These are phyloP conservation scores for Aleurites moluccanus DNA, from an alignment of 441 rosid species.

Conservation along the genomic window DNA sequence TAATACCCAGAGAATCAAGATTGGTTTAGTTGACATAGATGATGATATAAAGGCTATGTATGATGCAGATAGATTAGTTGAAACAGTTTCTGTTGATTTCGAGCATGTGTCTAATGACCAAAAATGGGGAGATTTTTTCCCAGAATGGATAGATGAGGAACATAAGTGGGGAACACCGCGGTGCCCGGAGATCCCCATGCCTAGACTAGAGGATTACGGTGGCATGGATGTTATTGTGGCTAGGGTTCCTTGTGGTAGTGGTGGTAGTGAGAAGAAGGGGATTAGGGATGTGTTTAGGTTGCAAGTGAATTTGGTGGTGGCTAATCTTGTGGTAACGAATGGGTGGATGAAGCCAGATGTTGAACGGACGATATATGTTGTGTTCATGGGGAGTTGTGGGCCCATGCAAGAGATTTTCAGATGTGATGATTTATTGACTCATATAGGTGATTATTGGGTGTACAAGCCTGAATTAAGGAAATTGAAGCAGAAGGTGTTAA, in stretches of 20 bases:
- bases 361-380: conserved; percentile 47
- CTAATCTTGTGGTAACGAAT: conserved; percentile 51
- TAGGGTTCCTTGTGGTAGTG: conserved; percentile 53
- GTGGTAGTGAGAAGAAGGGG: conserved; percentile 35
- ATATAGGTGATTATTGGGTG: conserved; percentile 55
- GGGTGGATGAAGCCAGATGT: conserved; percentile 20
- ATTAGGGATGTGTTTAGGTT: conserved; percentile 65
- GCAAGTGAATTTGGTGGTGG: conserved; percentile 79
- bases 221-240: conserved; percentile 70
- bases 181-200: conserved; percentile 80
- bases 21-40: conserved; percentile 54
- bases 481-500: conserved; percentile 50
- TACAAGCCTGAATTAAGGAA: conserved; percentile 53
- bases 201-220: conserved; percentile 35
- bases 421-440: conserved; percentile 62
- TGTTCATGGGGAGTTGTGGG: conserved; percentile 62
- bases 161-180: conserved; percentile 24
- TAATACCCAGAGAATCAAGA: conserved; percentile 37
- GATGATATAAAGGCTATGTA: conserved; percentile 17
- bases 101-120: conserved; percentile 30
- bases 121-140: conserved; percentile 63
- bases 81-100: conserved; percentile 42
- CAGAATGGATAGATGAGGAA: conserved; percentile 77
- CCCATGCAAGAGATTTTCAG: conserved; percentile 80
- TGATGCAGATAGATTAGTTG: conserved; percentile 24